A percentile compares a stretch with the other conserved stretches of the same genome.
phyloP scores from a whole-genome alignment of 2,329 filamentous ascomycete genomes.

The Aschersonia sp. region DNA sequence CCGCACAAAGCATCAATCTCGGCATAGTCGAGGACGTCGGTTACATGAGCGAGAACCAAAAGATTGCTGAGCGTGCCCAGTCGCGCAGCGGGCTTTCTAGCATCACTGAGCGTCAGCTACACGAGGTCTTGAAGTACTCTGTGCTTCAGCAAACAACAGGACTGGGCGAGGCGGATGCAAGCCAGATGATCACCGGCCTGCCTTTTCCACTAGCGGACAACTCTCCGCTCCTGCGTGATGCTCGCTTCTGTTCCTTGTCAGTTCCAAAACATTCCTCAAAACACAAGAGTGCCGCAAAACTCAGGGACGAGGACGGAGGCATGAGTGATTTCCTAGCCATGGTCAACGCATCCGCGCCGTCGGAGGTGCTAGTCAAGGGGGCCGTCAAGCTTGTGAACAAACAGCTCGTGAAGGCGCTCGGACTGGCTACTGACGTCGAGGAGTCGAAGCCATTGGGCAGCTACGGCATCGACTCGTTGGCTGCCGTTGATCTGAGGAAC shows the following conservation, averaged over 20 bases:
- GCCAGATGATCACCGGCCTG: neutral
- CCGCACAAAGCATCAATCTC: conserved; percentile 5
- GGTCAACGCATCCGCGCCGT: neutral
- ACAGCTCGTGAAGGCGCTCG: neutral
- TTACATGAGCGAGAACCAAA: conserved; percentile 6
- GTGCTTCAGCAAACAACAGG: neutral
- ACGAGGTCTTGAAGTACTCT: neutral
- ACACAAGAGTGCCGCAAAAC: neutral
- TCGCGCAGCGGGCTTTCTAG: neutral
- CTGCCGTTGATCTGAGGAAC: neutral
- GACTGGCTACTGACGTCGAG: neutral
- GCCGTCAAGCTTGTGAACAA: neutral
- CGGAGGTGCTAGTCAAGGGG: neutral
- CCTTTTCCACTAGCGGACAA: neutral
- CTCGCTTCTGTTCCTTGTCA: neutral
- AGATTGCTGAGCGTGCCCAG: neutral
- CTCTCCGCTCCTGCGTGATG: neutral
- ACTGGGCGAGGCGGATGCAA: neutral
- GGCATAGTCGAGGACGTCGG: conserved; percentile 7
- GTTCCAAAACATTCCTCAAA: neutral
- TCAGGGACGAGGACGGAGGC: neutral
- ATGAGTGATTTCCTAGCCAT: neutral
- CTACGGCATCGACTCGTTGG: neutral
- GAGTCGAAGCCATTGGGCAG: neutral
- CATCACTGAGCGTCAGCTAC: neutral